Evolutionary conservation across 805 yeast genomes (phyloP).

Genomic region (Teunomyces funiuensis): DNA sequence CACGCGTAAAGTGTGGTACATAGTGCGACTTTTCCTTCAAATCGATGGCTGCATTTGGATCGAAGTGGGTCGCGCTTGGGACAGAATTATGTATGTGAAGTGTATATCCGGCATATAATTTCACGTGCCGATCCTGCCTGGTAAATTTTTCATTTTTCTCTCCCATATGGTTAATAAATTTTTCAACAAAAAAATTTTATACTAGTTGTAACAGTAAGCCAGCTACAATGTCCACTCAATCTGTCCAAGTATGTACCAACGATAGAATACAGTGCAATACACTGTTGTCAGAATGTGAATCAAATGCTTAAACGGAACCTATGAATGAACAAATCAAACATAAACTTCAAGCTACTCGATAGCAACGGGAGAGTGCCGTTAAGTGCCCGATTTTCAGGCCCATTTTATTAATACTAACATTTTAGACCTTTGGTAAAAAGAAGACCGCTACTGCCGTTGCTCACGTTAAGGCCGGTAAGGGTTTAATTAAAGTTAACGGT

Average conservation of each 20-base stretch:
- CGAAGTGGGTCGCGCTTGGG: not conserved
- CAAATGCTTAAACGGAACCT: not conserved
- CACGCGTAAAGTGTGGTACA: not conserved
- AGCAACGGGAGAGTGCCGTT: too few species aligned
- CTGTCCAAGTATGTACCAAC: conserved; percentile 76
- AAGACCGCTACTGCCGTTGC: conserved; percentile 99
- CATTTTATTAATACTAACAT: conserved; percentile 20
- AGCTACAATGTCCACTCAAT: conserved; percentile 67
- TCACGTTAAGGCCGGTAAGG: conserved; percentile 98
- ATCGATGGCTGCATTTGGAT: not conserved
- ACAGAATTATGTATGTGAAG: not conserved
- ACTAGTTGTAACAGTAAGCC: conserved; percentile 5
- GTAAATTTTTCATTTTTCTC: conserved; percentile 6
- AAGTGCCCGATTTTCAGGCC: not conserved
- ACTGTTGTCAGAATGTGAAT: not conserved
- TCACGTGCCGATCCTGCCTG: conserved; percentile 5
- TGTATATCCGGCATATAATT: conserved; percentile 2
- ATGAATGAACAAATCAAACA: not conserved
- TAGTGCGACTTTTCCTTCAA: not conserved
- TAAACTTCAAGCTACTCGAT: not conserved
- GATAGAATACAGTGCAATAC: not conserved
- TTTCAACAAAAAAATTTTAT: conserved; percentile 5
- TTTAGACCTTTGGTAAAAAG: conserved; percentile 98
- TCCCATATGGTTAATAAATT: conserved; percentile 4
- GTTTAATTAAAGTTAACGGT: conserved; percentile 99